Conservation (phyloP, 352 stramenopile species). For the Pythium apleroticum region DNA sequence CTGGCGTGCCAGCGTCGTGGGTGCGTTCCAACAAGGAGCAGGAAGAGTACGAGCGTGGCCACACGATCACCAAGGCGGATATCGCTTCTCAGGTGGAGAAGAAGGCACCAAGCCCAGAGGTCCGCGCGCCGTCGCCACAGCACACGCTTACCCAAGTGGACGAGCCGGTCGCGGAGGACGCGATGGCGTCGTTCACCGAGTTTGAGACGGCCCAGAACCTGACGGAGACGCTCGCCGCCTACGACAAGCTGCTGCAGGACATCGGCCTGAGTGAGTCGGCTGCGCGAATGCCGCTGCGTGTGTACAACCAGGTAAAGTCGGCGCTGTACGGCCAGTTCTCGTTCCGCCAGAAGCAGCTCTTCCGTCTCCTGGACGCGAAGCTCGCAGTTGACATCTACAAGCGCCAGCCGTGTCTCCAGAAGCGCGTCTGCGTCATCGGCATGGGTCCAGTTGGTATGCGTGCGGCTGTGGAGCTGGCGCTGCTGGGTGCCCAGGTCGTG, state of each 20-base stretch:
- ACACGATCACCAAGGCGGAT: slow-evolving; percentile 28
- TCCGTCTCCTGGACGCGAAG: slow-evolving; percentile 67
- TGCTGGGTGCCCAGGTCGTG: slow-evolving; percentile 71
- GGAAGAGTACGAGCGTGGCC: slow-evolving; percentile 36
- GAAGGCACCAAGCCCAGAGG: slow-evolving; percentile 5
- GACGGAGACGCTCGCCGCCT: slow-evolving; percentile 50
- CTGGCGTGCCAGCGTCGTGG: slow-evolving; percentile 29
- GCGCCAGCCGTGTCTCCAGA: slow-evolving; percentile 55
- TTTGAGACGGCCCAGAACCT: slow-evolving; percentile 72
- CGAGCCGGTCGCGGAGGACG: slow-evolving; percentile 37
- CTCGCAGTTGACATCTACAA: slow-evolving; percentile 53
- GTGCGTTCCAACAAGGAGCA: slow-evolving; percentile 39
- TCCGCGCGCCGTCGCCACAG: slow-evolving; percentile 16
- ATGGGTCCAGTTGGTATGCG: slow-evolving; percentile 75
- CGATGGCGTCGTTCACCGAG: slow-evolving; percentile 44
- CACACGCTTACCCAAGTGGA: slow-evolving; percentile 44
- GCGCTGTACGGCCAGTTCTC: slow-evolving; percentile 54
- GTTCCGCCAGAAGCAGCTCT: slow-evolving; percentile 78
- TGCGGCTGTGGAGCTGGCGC: slow-evolving; percentile 66
- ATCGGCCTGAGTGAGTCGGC: slow-evolving; percentile 55
- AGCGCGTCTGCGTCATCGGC: slow-evolving; percentile 74
- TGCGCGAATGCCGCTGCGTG: slow-evolving; percentile 47
- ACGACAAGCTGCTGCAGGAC: slow-evolving; percentile 54
- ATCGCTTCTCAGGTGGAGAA: slow-evolving; percentile 20
- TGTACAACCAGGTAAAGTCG: slow-evolving; percentile 71